phyloP scores from a whole-genome alignment of 495 filamentous ascomycete species.

The Hypomontagnella monticulosa region DNA sequence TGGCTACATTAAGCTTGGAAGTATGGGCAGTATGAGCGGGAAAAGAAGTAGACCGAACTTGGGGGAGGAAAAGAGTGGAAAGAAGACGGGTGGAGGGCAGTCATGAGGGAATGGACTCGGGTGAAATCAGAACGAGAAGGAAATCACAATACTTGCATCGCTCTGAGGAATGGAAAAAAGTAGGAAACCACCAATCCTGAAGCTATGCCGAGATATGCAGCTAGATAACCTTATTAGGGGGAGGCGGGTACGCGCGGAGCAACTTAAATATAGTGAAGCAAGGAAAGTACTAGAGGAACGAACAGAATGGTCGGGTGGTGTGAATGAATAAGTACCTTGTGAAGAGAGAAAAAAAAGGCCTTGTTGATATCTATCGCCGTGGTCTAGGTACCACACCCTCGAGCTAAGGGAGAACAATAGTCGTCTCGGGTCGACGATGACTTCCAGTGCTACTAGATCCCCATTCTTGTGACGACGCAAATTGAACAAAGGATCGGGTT shows the following conservation, averaged over 20 bases:
- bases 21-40: too few relatives aligned
- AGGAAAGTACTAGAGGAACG: background rate
- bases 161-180: background rate
- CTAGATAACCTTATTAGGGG: constrained; percentile 32
- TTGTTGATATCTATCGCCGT: constrained; percentile 35
- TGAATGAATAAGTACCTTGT: constrained; percentile 1
- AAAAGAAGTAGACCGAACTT: too few relatives aligned
- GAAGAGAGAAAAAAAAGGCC: constrained; percentile 4
- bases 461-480: constrained; percentile 15
- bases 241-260: background rate
- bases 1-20: constrained; percentile 2
- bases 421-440: constrained; percentile 19
- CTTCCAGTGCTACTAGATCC: constrained; percentile 9
- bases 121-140: background rate
- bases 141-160: constrained; percentile 1
- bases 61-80: background rate
- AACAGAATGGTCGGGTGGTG: background rate
- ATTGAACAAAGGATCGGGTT: constrained; percentile 12
- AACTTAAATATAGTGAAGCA: constrained; percentile 12
- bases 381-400: constrained; percentile 24
- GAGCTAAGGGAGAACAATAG: constrained; percentile 18
- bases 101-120: background rate
- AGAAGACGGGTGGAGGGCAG: background rate
- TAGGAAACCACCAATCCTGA: background rate
- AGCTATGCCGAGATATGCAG: constrained; percentile 27